Evolutionary conservation across 2,329 filamentous ascomycete species (phyloP).

Genomic region (Claviceps monticola): DNA sequence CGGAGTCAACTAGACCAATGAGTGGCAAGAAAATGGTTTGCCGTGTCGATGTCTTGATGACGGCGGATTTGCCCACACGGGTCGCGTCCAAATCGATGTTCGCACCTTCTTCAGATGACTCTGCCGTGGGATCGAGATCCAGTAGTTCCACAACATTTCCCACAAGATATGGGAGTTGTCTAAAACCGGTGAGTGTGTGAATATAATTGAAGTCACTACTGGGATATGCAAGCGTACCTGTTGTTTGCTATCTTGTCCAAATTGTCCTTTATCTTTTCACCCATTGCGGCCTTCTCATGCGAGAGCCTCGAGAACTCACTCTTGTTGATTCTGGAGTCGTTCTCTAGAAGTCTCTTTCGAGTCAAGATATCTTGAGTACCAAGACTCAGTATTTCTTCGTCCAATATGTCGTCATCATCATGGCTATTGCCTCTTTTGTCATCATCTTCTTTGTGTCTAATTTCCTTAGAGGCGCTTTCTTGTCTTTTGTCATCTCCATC

Average conservation of each 20-base stretch:
- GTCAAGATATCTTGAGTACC: constrained; percentile 92
- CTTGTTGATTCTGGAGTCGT: constrained; percentile 97
- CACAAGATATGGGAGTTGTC: constrained; percentile 94
- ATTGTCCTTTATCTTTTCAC: constrained; percentile 98
- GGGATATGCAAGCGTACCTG: constrained; percentile 42
- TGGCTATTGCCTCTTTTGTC: constrained; percentile 73
- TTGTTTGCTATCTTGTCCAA: constrained; percentile 99
- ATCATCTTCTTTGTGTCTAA: constrained; percentile 36
- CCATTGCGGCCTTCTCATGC: constrained; percentile 93
- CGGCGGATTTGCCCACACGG: constrained; percentile 90
- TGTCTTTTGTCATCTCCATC: constrained; percentile 55
- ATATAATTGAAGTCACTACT: background rate
- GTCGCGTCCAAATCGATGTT: constrained; percentile 98
- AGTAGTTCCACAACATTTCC: constrained; percentile 96
- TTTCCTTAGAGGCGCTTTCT: constrained; percentile 20
- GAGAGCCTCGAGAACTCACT: constrained; percentile 88
- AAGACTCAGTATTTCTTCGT: constrained; percentile 84
- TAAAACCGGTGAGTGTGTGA: constrained; percentile 21
- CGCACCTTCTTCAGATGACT: constrained; percentile 92
- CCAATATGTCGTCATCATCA: constrained; percentile 68
- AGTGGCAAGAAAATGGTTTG: constrained; percentile 98
- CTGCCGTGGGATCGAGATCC: constrained; percentile 88
- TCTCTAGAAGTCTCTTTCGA: constrained; percentile 82
- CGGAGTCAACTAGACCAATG: constrained; percentile 91
- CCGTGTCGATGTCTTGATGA: constrained; percentile 97